Base-by-base conservation (phyloP, 2,329 filamentous ascomycete genomes). In the Endoconidiophora laricicola region DNA sequence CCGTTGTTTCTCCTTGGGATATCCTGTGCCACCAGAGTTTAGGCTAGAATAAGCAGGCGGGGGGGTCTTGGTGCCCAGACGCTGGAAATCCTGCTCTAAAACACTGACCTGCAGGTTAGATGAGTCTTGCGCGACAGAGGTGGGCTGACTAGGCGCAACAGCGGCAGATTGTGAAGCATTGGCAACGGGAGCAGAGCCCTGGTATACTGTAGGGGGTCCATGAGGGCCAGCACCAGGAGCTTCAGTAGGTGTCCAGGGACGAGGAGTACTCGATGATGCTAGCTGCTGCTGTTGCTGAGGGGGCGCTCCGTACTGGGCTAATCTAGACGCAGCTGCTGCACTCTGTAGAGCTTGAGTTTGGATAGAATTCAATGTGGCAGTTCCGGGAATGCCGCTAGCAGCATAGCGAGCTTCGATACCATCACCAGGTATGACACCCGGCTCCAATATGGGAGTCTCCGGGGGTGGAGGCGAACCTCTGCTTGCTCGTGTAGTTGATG, bases 161-260 rank as follows among this genome's bases (percentile, higher is more conserved):
- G 48, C 18, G 7, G 48, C 14, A 6, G 42, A 20, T 10, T 26
- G 6, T 16, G 48, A 22, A 20, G 48, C 39, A 64, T 59, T 37
- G 64, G 61, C 49, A 66, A 62, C 52, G 65, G 67, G 43, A 63
- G 65, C 50, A 48, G 78, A 75, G 5, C 91, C 91, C 65, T 95
- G 90, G 58, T 95, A 96, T 1, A 94, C 83, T 0, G 84, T 87
- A 1, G 90, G 87, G 26, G 87, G 87, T 0, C 88, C 88, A 66
- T 94, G 86, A 4, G 86, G 86, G 48, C 87, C 82, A 54, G 81
- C 81, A 29, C 86, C 87, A 1, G 88, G 87, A 52, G 80, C 74
- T 62, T 98, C 91, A 2, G 91, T 96, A 1, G 91, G 91, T 7
- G 90, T 96, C 91, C 90, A 96, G 26, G 88, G 88, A 44, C 90